Conservation (phyloP, 2,329 filamentous ascomycete genomes). For the Escovopsis weberi region DNA sequence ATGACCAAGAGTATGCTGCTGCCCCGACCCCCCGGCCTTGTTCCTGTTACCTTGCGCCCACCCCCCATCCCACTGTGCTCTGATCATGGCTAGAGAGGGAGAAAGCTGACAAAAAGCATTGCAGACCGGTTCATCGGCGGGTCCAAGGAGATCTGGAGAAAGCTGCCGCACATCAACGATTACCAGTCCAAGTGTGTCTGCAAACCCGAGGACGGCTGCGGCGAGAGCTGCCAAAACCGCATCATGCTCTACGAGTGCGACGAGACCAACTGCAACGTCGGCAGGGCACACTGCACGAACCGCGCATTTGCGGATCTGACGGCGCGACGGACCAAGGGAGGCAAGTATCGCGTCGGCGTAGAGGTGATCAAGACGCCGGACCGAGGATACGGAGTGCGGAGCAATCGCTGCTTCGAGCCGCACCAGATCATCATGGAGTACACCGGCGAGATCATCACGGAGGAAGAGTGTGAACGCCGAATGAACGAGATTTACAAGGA, state of each 20-base stretch:
- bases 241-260: conserved; percentile 98
- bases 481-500: conserved; percentile 92
- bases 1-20: conserved; percentile 79
- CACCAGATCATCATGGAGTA: conserved; percentile 98
- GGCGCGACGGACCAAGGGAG: conserved; percentile 59
- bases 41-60: neutral
- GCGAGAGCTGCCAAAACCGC: conserved; percentile 81
- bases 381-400: conserved; percentile 81
- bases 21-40: neutral
- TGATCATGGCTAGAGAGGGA: conserved; percentile 4
- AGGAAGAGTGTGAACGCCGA: conserved; percentile 79
- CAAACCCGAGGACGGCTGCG: conserved; percentile 63
- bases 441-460: conserved; percentile 92
- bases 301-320: conserved; percentile 73
- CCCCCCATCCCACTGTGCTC: no score
- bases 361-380: conserved; percentile 86
- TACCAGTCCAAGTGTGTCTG: conserved; percentile 70
- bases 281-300: conserved; percentile 63
- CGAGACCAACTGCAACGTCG: conserved; percentile 70
- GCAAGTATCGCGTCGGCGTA: conserved; percentile 82
- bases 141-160: conserved; percentile 67
- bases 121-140: conserved; percentile 83
- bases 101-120: conserved; percentile 16
- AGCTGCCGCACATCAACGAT: conserved; percentile 57
- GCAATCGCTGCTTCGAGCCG: conserved; percentile 72